Evolutionary conservation across 2,329 filamentous ascomycete species (phyloP).

Genomic region (Botryotinia globosa): DNA sequence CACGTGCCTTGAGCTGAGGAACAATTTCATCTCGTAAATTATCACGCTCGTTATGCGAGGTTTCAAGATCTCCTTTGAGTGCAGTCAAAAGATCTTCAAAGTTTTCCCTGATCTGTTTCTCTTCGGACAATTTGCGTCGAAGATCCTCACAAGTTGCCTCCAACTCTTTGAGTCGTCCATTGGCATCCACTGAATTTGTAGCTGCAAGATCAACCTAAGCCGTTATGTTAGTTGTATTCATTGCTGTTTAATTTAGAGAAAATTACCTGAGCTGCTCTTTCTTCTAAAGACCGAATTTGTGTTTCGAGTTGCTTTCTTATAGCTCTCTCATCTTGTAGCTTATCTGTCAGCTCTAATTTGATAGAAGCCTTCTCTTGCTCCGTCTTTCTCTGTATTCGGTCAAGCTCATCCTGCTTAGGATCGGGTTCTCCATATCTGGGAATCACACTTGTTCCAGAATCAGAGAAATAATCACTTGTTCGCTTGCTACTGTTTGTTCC

Average conservation of each 20-base stretch:
- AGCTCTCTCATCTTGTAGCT: constrained; percentile 81
- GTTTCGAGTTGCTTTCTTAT: constrained; percentile 73
- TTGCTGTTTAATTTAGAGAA: constrained; percentile 19
- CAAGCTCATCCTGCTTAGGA: constrained; percentile 67
- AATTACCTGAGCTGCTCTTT: constrained; percentile 65
- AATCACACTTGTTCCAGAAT: constrained; percentile 85
- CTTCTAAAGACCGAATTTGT: constrained; percentile 79
- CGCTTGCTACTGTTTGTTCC: constrained; percentile 57
- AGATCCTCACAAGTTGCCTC: constrained; percentile 80
- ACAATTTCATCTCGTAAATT: constrained; percentile 87
- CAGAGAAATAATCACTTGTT: constrained; percentile 97
- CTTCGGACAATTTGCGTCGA: constrained; percentile 76
- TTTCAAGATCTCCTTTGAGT: constrained; percentile 77
- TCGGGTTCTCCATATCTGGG: constrained; percentile 64
- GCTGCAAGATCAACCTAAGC: constrained; percentile 44
- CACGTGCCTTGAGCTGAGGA: constrained; percentile 70
- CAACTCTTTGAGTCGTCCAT: constrained; percentile 68
- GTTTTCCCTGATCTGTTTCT: constrained; percentile 83
- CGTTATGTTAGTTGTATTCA: constrained; percentile 25
- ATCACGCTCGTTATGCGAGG: constrained; percentile 82
- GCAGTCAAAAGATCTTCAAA: constrained; percentile 89
- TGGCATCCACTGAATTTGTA: constrained; percentile 55
- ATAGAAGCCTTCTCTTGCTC: constrained; percentile 91
- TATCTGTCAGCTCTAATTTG: constrained; percentile 78
- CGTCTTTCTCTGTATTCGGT: constrained; percentile 75